Conservation (phyloP, 1,139 yeast species). For the Saccharomycopsis hybrid region DNA sequence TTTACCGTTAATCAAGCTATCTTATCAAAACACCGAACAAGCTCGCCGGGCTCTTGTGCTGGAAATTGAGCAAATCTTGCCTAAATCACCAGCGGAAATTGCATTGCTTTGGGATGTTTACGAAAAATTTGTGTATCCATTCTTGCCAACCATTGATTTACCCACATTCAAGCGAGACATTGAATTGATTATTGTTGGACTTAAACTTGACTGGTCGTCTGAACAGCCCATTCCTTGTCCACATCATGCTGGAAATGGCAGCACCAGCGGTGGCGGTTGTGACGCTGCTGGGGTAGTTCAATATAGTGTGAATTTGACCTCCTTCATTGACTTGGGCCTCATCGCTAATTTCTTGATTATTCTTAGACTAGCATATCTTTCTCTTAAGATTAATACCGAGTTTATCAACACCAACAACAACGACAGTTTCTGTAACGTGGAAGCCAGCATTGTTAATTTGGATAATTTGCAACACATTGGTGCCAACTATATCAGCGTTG, state of each 20-base stretch:
- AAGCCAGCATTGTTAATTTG: conserved; percentile 6
- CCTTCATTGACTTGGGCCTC: conserved; percentile 14
- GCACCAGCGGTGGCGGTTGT: too few species aligned
- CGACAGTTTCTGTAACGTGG: neutral
- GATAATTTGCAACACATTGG: conserved; percentile 12
- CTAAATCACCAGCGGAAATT: neutral
- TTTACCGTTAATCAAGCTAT: too few species aligned
- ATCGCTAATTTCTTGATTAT: conserved; percentile 16
- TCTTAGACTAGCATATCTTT: conserved; percentile 12
- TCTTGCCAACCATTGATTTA: conserved; percentile 17
- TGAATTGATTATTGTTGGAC: conserved; percentile 15
- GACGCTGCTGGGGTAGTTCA: neutral
- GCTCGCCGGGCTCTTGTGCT: neutral
- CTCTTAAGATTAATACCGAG: conserved; percentile 10
- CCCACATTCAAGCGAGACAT: conserved; percentile 14
- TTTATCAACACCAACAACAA: neutral
- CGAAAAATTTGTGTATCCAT: conserved; percentile 18
- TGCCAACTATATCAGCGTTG: conserved; percentile 8
- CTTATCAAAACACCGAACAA: neutral
- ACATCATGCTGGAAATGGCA: too few species aligned
- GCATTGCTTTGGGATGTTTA: conserved; percentile 9
- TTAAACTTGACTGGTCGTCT: neutral
- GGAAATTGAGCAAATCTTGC: conserved; percentile 1
- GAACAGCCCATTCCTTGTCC: neutral
- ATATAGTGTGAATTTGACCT: conserved; percentile 11